phyloP scores from a whole-genome alignment of 192 early-diverging fungal genomes.

The Ambispora gerdemannii region DNA sequence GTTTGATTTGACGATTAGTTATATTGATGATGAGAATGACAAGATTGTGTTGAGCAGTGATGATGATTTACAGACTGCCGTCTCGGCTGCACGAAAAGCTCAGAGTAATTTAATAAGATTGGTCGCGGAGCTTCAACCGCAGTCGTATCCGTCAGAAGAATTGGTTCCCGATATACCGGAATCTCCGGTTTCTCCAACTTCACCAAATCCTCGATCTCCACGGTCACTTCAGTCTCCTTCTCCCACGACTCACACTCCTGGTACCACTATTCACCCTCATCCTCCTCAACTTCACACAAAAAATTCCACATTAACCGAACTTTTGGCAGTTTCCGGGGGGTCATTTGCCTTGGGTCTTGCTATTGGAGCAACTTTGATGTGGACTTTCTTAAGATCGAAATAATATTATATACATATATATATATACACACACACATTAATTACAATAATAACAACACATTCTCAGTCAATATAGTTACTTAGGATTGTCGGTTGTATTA shows the following conservation, averaged over 20 bases:
- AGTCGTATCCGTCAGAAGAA: not conserved
- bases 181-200: too few relatives aligned
- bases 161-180: too few relatives aligned
- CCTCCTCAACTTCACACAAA: too few relatives aligned
- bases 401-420: too few relatives aligned
- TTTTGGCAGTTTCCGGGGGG: not conserved
- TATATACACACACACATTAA: too few relatives aligned
- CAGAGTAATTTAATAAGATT: slow-evolving; percentile 36
- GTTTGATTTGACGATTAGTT: slow-evolving; percentile 43
- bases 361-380: not conserved
- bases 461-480: too few relatives aligned
- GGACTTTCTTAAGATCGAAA: not conserved
- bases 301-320: not conserved
- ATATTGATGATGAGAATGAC: slow-evolving; percentile 90
- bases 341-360: not conserved
- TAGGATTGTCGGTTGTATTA: too few relatives aligned
- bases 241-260: not conserved
- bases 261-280: not conserved
- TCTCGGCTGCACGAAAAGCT: slow-evolving; percentile 59
- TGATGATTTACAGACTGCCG: slow-evolving; percentile 77
- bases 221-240: not conserved
- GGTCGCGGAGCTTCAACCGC: not conserved
- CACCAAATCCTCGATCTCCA: not conserved
- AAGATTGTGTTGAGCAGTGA: slow-evolving; percentile 69
- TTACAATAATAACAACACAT: too few relatives aligned